Conservation (phyloP, 1,284 basidiomycete species). For the Rhodotorula sp. region DNA sequence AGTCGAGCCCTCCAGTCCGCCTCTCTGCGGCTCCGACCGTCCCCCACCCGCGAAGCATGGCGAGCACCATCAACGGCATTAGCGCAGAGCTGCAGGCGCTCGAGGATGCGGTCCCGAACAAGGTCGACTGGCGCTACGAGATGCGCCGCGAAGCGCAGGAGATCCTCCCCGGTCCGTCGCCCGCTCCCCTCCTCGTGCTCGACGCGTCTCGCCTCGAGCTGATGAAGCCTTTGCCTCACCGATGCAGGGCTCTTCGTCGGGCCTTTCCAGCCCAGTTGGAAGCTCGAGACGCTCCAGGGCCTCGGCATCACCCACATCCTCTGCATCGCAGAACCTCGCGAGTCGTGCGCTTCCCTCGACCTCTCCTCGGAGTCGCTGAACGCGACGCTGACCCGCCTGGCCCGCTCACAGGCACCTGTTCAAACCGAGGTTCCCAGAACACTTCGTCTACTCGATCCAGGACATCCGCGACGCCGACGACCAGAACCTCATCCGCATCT, state of each 20-base stretch:
- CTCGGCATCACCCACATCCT: slow-evolving; percentile 77
- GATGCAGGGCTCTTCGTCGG: slow-evolving; percentile 69
- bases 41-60: slow-evolving; percentile 1
- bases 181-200: not conserved
- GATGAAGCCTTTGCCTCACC: not conserved
- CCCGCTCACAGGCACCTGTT: slow-evolving; percentile 59
- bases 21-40: not conserved
- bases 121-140: slow-evolving; percentile 68
- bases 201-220: not conserved
- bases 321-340: slow-evolving; percentile 47
- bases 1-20: too few species aligned
- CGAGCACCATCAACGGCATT: slow-evolving; percentile 24
- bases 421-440: slow-evolving; percentile 75
- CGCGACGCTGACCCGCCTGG: not conserved
- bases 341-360: slow-evolving; percentile 57
- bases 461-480: slow-evolving; percentile 84
- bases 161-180: slow-evolving; percentile 64
- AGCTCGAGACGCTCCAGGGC: slow-evolving; percentile 64
- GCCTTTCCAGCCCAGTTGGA: slow-evolving; percentile 83
- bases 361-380: not conserved
- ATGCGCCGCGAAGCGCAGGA: slow-evolving; percentile 92
- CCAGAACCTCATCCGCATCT: slow-evolving; percentile 46
- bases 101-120: slow-evolving; percentile 33
- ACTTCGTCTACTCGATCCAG: slow-evolving; percentile 75
- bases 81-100: slow-evolving; percentile 27